Percentiles rank a stretch among this genome's conserved stretches.
Evolutionary conservation across 768 basidiomycete genomes (phyloP).

Genomic region (Tricholomella constricta): DNA sequence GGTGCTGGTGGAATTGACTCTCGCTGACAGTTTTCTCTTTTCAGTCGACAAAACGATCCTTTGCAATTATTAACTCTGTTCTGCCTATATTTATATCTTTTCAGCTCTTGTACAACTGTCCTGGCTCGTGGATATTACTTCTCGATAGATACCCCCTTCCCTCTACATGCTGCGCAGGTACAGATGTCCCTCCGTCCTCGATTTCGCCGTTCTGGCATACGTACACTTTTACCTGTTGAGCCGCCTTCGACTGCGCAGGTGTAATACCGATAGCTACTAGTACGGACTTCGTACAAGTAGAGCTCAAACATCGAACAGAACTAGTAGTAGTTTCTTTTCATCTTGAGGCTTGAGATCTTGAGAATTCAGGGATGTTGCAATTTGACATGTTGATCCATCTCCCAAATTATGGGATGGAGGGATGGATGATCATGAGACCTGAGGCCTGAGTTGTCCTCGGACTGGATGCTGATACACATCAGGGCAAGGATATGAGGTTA

Average conservation of each 20-base stretch:
- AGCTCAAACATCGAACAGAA: not conserved
- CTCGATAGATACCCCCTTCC: slow-evolving; percentile 15
- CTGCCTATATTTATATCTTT: slow-evolving; percentile 6
- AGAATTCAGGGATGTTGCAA: too few relatives aligned
- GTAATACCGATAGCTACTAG: not conserved
- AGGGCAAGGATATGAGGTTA: too few relatives aligned
- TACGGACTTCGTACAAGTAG: not conserved
- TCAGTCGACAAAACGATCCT: not conserved
- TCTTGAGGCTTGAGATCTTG: too few relatives aligned
- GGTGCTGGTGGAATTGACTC: not conserved
- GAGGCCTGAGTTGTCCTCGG: too few relatives aligned
- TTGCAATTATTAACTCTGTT: not conserved
- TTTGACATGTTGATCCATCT: too few relatives aligned
- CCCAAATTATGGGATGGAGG: too few relatives aligned
- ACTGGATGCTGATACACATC: too few relatives aligned
- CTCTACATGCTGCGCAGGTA: not conserved
- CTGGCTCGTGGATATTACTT: slow-evolving; percentile 14
- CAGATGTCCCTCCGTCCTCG: not conserved
- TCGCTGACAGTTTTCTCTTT: slow-evolving; percentile 1
- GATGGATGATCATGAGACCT: too few relatives aligned
- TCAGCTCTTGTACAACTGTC: slow-evolving; percentile 6
- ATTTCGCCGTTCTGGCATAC: not conserved
- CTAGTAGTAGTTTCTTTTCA: not conserved
- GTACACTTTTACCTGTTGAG: not conserved
- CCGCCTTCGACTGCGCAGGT: not conserved